Base-by-base conservation (phyloP, 1,139 yeast genomes). In the Magnusiomyces magnusii region DNA sequence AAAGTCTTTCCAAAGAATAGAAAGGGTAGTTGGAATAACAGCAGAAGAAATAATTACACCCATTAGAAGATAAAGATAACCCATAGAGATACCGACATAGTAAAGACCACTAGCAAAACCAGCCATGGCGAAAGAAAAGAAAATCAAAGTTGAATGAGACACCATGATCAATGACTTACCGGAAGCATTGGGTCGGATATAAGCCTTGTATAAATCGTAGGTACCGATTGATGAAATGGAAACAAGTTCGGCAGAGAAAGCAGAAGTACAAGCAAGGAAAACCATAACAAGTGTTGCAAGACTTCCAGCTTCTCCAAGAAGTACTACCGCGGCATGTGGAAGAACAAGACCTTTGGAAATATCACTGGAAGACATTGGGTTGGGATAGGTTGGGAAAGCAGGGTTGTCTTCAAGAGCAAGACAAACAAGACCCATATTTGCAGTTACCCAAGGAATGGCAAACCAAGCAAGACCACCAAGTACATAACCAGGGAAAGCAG, bases 381-480 rank as follows among this genome's bases (percentile, higher is more conserved):
- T 73, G 47, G 96, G 95, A 69, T 83, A 88, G 2, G 89, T 84
- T 65, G 96, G 95, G 82, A 91, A 89, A 13, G 77, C 70, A 23
- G 87, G 84, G 39, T 82, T 77, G 56, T 76, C 73, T 73, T 89
- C 92, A 60, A 89, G 77, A 24, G 89, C 84, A 63, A 87, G 75
- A 54, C 89, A 88, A 36, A 91, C 87, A 44, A 90, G 77, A 15
- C 97, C 97, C 86, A 89, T 78, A 15, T 95, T 86, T 21, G 96
- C 87, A 53, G 84, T 80, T 58, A 87, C 79, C 76, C 86, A 86
- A 47, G 97, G 97, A 64, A 90, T 85, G 10, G 95, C 93, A 70
- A 88, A 86, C 97, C 97, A 91, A 0, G 93, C 85, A 57, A 90
- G 71, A n/a, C 96, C 96, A 60, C 97, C 97, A 65, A 88, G 74